Evolutionary conservation across 495 filamentous ascomycete genomes (phyloP).

Genomic region (Viridothelium virens): DNA sequence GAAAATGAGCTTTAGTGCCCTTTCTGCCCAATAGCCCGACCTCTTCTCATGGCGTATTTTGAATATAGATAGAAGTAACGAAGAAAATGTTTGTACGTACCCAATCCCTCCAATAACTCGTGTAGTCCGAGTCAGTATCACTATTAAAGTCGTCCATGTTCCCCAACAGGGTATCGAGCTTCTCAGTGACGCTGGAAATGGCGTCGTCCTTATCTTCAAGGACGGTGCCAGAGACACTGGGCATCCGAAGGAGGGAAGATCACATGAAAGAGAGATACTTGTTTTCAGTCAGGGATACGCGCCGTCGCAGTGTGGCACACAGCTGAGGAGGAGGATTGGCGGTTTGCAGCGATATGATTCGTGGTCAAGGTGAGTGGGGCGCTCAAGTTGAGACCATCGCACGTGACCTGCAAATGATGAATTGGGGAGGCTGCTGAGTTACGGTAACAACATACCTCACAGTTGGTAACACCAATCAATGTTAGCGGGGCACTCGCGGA

Average conservation of each 20-base stretch:
- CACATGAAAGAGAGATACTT: neutral
- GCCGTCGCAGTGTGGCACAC: neutral
- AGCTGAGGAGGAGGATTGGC: neutral
- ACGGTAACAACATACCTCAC: no score
- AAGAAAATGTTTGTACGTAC: constrained; percentile 48
- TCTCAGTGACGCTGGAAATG: constrained; percentile 8
- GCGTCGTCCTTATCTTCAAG: constrained; percentile 6
- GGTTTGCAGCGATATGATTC: neutral
- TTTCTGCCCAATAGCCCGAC: neutral
- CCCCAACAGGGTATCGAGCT: neutral
- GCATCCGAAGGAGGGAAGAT: neutral
- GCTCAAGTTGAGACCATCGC: no score
- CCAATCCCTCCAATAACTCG: constrained; percentile 99
- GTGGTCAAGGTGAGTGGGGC: neutral
- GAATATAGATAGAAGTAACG: neutral
- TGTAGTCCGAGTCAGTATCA: constrained; percentile 97
- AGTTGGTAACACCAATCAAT: no score
- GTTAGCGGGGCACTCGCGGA: no score
- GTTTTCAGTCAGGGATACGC: neutral
- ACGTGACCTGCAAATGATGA: no score
- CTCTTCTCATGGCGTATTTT: neutral
- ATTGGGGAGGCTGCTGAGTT: no score
- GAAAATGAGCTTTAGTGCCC: no score
- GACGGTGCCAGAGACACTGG: constrained; percentile 9
- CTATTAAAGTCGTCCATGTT: constrained; percentile 92